Conservation (phyloP, 805 yeast species). For the Yamadazyma laniorum region DNA sequence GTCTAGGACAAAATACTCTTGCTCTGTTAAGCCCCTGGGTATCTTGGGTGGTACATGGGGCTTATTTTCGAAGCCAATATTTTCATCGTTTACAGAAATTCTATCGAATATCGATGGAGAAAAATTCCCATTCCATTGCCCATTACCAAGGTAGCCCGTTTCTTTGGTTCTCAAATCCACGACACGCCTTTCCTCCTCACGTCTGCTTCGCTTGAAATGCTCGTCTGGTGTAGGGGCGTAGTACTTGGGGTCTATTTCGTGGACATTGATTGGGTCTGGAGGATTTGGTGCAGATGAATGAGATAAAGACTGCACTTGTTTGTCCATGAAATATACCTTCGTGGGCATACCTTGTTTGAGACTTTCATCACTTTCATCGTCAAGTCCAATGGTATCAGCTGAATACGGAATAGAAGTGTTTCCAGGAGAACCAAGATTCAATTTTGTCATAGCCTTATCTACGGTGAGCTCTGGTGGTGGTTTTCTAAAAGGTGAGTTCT, state of each 20-base stretch:
- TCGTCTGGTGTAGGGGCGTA: constrained; percentile 52
- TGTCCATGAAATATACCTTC: constrained; percentile 34
- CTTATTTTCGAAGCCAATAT: constrained; percentile 25
- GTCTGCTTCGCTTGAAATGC: constrained; percentile 25
- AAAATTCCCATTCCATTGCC: constrained; percentile 26
- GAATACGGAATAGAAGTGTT: constrained; percentile 37
- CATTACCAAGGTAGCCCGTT: constrained; percentile 44
- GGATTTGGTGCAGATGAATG: constrained; percentile 18
- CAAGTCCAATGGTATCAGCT: constrained; percentile 41
- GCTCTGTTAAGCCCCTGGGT: constrained; percentile 40
- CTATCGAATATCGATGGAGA: constrained; percentile 38
- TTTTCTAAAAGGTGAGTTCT: constrained; percentile 17
- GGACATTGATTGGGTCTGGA: constrained; percentile 21
- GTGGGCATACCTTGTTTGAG: constrained; percentile 35
- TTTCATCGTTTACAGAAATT: constrained; percentile 20
- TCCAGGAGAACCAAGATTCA: constrained; percentile 8
- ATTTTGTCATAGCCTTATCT: neutral
- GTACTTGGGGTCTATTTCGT: constrained; percentile 35
- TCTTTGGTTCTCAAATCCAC: constrained; percentile 30
- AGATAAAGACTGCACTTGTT: constrained; percentile 32
- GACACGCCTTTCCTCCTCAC: constrained; percentile 18
- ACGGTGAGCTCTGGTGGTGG: constrained; percentile 15
- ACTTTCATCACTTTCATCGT: constrained; percentile 22
- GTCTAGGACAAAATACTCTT: constrained; percentile 42
- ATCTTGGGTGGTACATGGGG: constrained; percentile 46